Evolutionary conservation across 352 stramenopile species (phyloP), one percentile per base, ranked within the genome.

Genomic region (Achlya hypogyna): DNA sequence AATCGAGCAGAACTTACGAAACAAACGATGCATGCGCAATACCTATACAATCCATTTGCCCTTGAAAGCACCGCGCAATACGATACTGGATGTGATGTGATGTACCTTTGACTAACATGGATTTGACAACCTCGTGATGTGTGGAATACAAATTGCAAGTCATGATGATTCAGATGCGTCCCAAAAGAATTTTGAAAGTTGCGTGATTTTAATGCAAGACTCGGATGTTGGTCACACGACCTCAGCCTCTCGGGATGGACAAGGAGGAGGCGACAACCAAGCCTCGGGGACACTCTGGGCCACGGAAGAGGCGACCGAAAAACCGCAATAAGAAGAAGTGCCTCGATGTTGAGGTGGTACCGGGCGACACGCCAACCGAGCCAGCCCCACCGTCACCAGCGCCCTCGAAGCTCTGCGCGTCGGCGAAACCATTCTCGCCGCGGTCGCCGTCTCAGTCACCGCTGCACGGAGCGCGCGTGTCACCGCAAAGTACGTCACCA

Each of bases 381-480:
- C 12, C 16, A 20, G 38, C 38, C 38, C 38, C 38, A 18, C 1
- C 38, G 38, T 45, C 51, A 27, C 12, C 35, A 47, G 64, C 35
- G 10, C 49, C 23, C 51, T 47, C 20, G 20, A 43, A 64, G 12
- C 69, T 82, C 14, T 74, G 78, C 47, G 74, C 74, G 10, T 62
- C 63, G 28, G 75, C 78, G 5, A 59, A 34, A 35, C 74, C 78
- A 5, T 86, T 81, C 34, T 72, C 72, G 20, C 76, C 78, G n/a
- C n/a, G n/a, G n/a, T n/a, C n/a, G 31, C 60, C 9, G 35, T 42
- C 20, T 38, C 59, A n/a, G 42, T 34, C 43, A 32, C 38, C 43
- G 6, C 10, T 38, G 64, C 16, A 43, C 5, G 31, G 25, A 5
- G 53, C 34, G 5, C 2, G 34, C 18, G 32, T 5, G 16, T n/a